Evolutionary conservation across 768 basidiomycete species (phyloP).

Genomic region (Auriscalpium orientale): DNA sequence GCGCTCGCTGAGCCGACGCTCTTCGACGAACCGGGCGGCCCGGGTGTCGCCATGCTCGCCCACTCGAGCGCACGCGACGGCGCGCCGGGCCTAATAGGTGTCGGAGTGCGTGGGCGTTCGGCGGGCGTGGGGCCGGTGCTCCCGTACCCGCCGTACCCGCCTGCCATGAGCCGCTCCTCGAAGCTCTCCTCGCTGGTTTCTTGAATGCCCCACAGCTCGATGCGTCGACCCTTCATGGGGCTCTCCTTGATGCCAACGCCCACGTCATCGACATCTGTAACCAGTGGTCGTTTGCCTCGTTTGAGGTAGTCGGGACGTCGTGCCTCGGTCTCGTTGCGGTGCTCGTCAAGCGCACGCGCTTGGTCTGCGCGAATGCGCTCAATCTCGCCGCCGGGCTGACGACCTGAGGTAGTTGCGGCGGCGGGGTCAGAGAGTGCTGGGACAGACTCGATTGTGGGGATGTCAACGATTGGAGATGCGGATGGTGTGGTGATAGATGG

Average conservation of each 20-base stretch:
- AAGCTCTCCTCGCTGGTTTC: slow-evolving; percentile 59
- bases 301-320: slow-evolving; percentile 68
- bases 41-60: slow-evolving; percentile 35
- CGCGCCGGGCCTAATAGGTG: neutral
- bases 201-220: slow-evolving; percentile 48
- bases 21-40: slow-evolving; percentile 29
- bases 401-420: slow-evolving; percentile 14
- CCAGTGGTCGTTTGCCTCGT: slow-evolving; percentile 39
- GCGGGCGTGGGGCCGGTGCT: slow-evolving; percentile 20
- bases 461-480: neutral
- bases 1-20: neutral
- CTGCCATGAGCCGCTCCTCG: slow-evolving; percentile 77
- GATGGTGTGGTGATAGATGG: neutral
- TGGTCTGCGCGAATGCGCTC: slow-evolving; percentile 50
- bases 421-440: slow-evolving; percentile 14
- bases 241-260: slow-evolving; percentile 60
- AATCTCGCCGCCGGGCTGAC: slow-evolving; percentile 44
- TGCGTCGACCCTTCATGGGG: slow-evolving; percentile 62
- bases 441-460: neutral
- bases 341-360: slow-evolving; percentile 41
- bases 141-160: slow-evolving; percentile 70
- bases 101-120: slow-evolving; percentile 16
- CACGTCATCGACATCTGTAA: slow-evolving; percentile 3
- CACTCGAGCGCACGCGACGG: slow-evolving; percentile 50
- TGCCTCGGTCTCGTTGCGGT: slow-evolving; percentile 47